Base-by-base conservation (phyloP, 305 asterid species). In the Solanum hybrid region DNA sequence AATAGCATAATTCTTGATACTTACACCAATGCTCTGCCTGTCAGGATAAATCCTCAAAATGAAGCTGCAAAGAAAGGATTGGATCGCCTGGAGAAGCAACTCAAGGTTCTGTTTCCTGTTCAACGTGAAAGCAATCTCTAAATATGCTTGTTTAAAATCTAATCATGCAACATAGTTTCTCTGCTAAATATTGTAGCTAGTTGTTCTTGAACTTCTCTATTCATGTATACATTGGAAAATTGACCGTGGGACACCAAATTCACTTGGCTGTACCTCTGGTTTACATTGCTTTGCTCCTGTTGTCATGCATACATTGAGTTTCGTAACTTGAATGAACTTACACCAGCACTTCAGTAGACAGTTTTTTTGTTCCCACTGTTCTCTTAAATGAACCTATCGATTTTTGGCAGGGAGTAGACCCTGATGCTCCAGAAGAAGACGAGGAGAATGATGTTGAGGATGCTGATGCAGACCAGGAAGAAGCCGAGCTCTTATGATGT, bases 391-490 rank as follows among this genome's bases (percentile, higher is more conserved):
- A 85, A 57, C 88, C 22, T 32, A 51, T 85, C 32, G 13, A 61
- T 92, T 20, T 83, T 87, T n/a, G 75, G 87, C 91, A 97, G 99
- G 99, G 99, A 89, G 93, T 97, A 76, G 99, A 97, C 92, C 99
- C 99, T 1, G 99, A 97, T 93, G 99, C 99, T 65, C 98, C 98
- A 0, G 99, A 97, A 89, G 98, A 97, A 81, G 99, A 97, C 14
- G 98, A 97, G 45, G 99, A 97, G 33, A 32, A 32, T 32, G 33
- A 32, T 32, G 33, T 32, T 0, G 33, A 32, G 33, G 33, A 32
- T 32, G 33, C 90, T 12, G 99, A 97, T 80, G 98, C 92, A 73
- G 99, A 95, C 92, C 97, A 92, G 87, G 99, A 97, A 90, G 99
- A 95, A 90, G 90, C 93, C 22, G 97, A 97, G 91, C 91, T 94